phyloP scores from a whole-genome alignment of 2,329 filamentous ascomycete species.

The Penicillium aurantiogriseum region DNA sequence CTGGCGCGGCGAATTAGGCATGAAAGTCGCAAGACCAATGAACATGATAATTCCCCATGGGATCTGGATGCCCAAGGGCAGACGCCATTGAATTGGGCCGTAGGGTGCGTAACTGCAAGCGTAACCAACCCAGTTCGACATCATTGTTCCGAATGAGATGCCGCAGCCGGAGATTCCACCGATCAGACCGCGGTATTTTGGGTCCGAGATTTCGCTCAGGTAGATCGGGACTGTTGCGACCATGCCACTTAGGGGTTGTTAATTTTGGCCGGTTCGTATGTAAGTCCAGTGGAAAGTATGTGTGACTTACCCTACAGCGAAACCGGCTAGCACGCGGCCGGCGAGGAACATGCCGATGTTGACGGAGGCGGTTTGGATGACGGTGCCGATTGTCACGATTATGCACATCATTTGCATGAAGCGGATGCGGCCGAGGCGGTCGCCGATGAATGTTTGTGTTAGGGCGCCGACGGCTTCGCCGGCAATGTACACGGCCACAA shows the following conservation, averaged over 20 bases:
- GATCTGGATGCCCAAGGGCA: constrained; percentile 56
- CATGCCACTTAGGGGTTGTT: constrained; percentile 39
- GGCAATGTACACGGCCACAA: constrained; percentile 60
- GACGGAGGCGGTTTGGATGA: constrained; percentile 55
- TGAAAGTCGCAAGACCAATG: constrained; percentile 54
- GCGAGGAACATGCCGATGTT: constrained; percentile 57
- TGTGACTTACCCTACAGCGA: constrained; percentile 45
- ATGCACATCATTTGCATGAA: constrained; percentile 57
- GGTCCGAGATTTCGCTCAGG: constrained; percentile 54
- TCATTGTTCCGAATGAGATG: constrained; percentile 57
- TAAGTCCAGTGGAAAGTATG: neutral
- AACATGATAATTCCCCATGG: constrained; percentile 58
- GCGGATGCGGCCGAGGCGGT: constrained; percentile 53
- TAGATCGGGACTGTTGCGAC: constrained; percentile 57
- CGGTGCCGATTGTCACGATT: constrained; percentile 55
- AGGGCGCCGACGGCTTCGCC: constrained; percentile 58
- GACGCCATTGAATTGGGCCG: constrained; percentile 54
- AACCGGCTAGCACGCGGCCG: constrained; percentile 50
- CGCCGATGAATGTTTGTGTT: constrained; percentile 54
- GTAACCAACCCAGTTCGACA: constrained; percentile 59
- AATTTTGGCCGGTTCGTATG: neutral
- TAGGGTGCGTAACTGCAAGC: constrained; percentile 56
- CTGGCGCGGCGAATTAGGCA: constrained; percentile 57
- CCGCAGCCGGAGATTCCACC: constrained; percentile 55
- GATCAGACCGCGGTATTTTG: constrained; percentile 52